These are phyloP conservation scores for Globisporangium orthogonon DNA, from an alignment of 352 stramenopile genomes.

Conservation along the genomic window DNA sequence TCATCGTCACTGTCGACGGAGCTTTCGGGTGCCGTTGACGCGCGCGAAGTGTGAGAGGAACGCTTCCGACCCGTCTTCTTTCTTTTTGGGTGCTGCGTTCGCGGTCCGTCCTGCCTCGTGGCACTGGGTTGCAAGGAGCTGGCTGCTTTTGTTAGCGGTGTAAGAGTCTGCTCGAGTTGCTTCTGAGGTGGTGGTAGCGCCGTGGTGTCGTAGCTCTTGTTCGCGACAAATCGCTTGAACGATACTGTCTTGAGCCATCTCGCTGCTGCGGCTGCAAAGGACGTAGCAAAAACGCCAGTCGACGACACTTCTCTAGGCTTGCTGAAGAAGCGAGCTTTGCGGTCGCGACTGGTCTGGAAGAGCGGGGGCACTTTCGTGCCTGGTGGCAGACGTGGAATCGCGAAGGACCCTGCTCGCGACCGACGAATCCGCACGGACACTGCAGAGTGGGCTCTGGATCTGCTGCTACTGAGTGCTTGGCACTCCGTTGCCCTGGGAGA, in stretches of 20 bases:
- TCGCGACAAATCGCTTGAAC: neutral
- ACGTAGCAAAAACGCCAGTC: neutral
- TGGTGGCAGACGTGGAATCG: neutral
- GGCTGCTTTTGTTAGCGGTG: neutral
- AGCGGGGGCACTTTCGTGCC: neutral
- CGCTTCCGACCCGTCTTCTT: neutral
- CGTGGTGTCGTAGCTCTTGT: neutral
- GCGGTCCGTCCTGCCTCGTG: neutral
- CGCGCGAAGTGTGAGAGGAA: neutral
- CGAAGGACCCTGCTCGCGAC: neutral
- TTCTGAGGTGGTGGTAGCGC: neutral
- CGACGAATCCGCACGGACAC: neutral
- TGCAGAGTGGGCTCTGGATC: neutral
- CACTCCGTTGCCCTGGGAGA: neutral
- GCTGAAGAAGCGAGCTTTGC: neutral
- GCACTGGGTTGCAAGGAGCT: neutral
- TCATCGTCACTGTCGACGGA: neutral
- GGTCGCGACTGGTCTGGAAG: neutral
- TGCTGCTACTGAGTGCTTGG: neutral
- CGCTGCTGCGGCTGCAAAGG: neutral
- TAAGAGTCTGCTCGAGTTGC: neutral
- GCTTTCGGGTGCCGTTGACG: neutral
- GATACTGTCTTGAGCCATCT: neutral
- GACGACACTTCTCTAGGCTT: neutral
- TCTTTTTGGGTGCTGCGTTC: neutral